A percentile compares a stretch with the other conserved stretches of the same genome.
Conservation (phyloP, 371 early-diverging fungal species). For the Circinella minor region DNA sequence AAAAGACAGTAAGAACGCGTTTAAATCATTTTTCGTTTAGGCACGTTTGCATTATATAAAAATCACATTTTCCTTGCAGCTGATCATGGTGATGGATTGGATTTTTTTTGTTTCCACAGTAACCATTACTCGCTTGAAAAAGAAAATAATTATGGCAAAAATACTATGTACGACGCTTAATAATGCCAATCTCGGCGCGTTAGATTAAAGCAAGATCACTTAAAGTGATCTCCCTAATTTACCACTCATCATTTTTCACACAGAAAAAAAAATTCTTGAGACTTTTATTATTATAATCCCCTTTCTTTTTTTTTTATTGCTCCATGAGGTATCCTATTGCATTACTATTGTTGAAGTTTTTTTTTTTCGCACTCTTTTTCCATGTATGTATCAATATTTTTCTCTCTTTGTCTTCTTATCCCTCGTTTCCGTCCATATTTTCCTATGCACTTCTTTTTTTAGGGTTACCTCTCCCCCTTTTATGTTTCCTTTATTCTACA, state of each 20-base stretch:
- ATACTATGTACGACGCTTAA: neutral
- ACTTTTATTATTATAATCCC: neutral
- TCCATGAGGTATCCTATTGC: neutral
- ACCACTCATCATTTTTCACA: neutral
- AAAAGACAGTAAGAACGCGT: slow-evolving; percentile 5
- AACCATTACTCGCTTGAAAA: neutral
- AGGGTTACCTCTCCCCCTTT: neutral
- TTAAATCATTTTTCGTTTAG: neutral
- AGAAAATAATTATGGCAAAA: neutral
- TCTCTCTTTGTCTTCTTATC: slow-evolving; percentile 1
- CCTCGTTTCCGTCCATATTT: neutral
- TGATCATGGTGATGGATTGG: neutral
- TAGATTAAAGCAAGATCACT: slow-evolving; percentile 9
- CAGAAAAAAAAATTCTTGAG: neutral
- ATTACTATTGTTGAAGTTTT: neutral
- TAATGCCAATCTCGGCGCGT: slow-evolving; percentile 11
- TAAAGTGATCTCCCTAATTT: slow-evolving; percentile 7
- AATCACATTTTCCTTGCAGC: neutral
- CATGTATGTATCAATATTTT: neutral
- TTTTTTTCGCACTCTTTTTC: neutral
- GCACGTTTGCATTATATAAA: neutral
- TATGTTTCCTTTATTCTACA: neutral
- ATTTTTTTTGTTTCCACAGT: neutral
- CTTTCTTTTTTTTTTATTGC: too few relatives aligned
- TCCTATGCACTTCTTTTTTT: too few relatives aligned